Base-by-base conservation (phyloP, 169 alveolate species). In the Eimeria praecox region DNA sequence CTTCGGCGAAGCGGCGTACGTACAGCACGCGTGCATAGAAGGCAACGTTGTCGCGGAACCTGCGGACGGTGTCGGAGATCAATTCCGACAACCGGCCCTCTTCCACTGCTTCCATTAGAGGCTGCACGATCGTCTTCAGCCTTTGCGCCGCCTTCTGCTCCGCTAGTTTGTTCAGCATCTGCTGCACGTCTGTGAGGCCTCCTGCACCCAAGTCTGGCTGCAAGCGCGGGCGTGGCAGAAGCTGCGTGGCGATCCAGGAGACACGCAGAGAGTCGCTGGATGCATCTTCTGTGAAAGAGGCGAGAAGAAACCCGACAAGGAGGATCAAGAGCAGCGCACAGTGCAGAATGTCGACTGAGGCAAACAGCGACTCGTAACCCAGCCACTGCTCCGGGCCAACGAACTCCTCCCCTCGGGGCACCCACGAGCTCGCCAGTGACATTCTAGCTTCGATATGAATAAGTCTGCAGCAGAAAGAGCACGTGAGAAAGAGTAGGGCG, bases 1-100 rank as follows among this genome's bases (percentile, higher is more conserved):
- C 93, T 56, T 95, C 96, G 0, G 98, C 90, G 59, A 90, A 88
- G 42, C 78, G 64, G 46, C 95, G 96, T 77, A 97, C 82, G 59
- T 83, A 62, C 92, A 95, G 66, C 80, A 86, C 80, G 40, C 91
- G 95, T 38, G 75, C 91, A 66, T 69, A 95, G 83, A 95, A 80
- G 18, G 30, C 59, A n/a, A 38, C 44, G 30, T 71, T 33, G 49
- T 52, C 73, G 6, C 80, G 78, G n/a, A 91, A 49, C 85, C 86
- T 38, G 44, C 71, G 18, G 22, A 44, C 18, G 64, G 66, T 18
- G 46, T 78, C 38, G 8, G 54, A 38, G 10, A 77, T 52, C 78
- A 77, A 46, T 35, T 52, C 82, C 6, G 44, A 24, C 66, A 91
- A 38, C 12, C 82, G 20, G 6, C 95, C 95, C 66, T 78, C 95